phyloP scores from a whole-genome alignment of 192 early-diverging fungal species.

The Spinellus fusiger region DNA sequence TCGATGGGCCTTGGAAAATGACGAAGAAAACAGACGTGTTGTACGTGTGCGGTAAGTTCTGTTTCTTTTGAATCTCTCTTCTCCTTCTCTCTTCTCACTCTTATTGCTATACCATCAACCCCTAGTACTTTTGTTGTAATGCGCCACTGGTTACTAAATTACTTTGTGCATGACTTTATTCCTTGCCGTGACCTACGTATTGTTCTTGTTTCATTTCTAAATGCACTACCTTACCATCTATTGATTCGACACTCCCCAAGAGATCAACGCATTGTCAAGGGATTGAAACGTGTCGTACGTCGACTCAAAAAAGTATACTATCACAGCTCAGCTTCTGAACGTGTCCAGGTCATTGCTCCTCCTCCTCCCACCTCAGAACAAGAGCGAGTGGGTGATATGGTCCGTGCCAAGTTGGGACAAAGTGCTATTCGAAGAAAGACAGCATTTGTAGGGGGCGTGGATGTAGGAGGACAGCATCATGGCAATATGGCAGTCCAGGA shows the following conservation, averaged over 20 bases:
- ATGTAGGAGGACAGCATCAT: conserved; percentile 15
- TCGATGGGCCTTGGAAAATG: conserved; percentile 43
- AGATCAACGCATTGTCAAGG: conserved; percentile 50
- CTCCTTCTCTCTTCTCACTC: background rate
- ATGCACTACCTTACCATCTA: conserved; percentile 32
- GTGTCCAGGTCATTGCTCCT: conserved; percentile 26
- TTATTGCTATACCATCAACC: background rate
- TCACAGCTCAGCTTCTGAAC: conserved; percentile 2
- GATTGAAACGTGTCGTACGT: conserved; percentile 28
- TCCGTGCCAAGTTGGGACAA: conserved; percentile 19
- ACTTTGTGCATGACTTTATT: conserved; percentile 53
- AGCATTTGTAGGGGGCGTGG: conserved; percentile 9
- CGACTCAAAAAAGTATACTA: conserved; percentile 31
- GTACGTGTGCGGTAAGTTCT: conserved; percentile 43
- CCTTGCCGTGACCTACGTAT: conserved; percentile 31
- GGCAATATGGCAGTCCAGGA: conserved; percentile 26
- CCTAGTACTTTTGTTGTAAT: conserved; percentile 49
- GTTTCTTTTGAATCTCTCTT: background rate
- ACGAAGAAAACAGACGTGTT: conserved; percentile 40
- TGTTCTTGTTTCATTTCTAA: conserved; percentile 34
- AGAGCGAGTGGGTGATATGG: conserved; percentile 22
- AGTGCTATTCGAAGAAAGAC: conserved; percentile 19
- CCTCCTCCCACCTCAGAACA: conserved; percentile 26
- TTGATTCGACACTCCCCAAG: conserved; percentile 32
- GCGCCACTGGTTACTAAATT: conserved; percentile 57